phyloP scores from a whole-genome alignment of 352 stramenopile genomes.

The Chrysophaeum taylorii region DNA sequence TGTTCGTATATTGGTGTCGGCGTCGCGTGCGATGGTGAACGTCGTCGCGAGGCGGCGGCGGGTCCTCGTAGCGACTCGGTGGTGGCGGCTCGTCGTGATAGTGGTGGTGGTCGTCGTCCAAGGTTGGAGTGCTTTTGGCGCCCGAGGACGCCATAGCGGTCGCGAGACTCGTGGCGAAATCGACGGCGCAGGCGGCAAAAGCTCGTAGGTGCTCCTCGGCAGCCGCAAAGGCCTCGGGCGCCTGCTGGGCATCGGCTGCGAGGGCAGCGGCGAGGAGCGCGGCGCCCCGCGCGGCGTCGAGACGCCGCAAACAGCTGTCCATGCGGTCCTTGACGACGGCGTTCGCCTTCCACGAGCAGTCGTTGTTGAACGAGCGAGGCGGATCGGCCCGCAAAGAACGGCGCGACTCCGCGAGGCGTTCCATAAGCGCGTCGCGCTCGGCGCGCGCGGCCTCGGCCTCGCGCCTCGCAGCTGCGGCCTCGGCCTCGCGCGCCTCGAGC shows the following conservation, averaged over 20 bases:
- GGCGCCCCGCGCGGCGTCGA: conserved; percentile 8
- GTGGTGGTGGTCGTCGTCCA: no score
- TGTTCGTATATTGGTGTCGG: no score
- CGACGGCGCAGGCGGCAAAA: background rate
- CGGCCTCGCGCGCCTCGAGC: background rate
- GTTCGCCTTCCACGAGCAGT: no score
- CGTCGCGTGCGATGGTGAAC: no score
- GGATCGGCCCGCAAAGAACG: no score
- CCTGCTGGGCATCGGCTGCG: background rate
- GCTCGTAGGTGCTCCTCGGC: conserved; percentile 9
- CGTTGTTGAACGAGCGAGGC: no score
- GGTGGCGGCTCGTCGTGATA: no score
- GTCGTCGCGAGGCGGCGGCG: no score
- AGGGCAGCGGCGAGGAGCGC: conserved; percentile 5
- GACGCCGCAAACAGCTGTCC: background rate
- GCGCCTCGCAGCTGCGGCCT: background rate
- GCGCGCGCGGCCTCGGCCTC: background rate
- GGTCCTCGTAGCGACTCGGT: no score
- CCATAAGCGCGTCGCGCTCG: background rate
- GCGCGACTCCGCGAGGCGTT: background rate
- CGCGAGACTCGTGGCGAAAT: background rate
- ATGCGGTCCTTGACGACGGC: no score
- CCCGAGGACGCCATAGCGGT: no score
- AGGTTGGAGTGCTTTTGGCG: no score
- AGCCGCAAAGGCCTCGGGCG: background rate